These are phyloP conservation scores for Trametes sanguinea DNA, from an alignment of 768 basidiomycete species.

Conservation along the genomic window DNA sequence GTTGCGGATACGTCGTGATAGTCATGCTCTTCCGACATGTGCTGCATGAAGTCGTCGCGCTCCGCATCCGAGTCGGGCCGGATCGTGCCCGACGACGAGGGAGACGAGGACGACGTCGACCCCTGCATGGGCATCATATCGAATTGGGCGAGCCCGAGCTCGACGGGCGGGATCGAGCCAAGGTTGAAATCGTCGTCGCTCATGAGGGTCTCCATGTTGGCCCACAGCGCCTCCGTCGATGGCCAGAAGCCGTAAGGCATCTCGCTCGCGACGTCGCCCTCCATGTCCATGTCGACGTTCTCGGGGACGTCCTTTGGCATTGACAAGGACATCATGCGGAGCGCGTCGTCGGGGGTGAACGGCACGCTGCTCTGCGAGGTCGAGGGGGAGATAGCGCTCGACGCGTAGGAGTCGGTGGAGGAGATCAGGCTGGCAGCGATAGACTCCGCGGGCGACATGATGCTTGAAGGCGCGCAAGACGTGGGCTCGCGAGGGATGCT, in stretches of 20 bases:
- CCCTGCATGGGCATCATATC: constrained; percentile 31
- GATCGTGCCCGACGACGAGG: constrained; percentile 16
- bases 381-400: constrained; percentile 48
- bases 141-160: constrained; percentile 55
- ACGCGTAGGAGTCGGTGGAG: constrained; percentile 32
- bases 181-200: constrained; percentile 67
- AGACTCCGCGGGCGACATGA: constrained; percentile 31
- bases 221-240: constrained; percentile 31
- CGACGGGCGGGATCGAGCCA: constrained; percentile 62
- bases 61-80: constrained; percentile 27
- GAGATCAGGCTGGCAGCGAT: constrained; percentile 42
- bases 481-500: constrained; percentile 42
- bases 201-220: constrained; percentile 41
- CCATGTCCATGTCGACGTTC: constrained; percentile 32
- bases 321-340: constrained; percentile 32
- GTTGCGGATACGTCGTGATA: constrained; percentile 32
- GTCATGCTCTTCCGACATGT: constrained; percentile 30
- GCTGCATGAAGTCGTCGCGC: constrained; percentile 16
- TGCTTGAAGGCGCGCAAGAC: constrained; percentile 15
- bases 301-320: constrained; percentile 32
- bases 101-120: constrained; percentile 14
- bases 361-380: constrained; percentile 48
- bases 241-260: constrained; percentile 34
- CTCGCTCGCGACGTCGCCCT: constrained; percentile 14
- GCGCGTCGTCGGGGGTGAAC: constrained; percentile 48